These are phyloP conservation scores for Colletotrichum musae DNA, from an alignment of 2,329 filamentous ascomycete genomes.

Conservation along the genomic window DNA sequence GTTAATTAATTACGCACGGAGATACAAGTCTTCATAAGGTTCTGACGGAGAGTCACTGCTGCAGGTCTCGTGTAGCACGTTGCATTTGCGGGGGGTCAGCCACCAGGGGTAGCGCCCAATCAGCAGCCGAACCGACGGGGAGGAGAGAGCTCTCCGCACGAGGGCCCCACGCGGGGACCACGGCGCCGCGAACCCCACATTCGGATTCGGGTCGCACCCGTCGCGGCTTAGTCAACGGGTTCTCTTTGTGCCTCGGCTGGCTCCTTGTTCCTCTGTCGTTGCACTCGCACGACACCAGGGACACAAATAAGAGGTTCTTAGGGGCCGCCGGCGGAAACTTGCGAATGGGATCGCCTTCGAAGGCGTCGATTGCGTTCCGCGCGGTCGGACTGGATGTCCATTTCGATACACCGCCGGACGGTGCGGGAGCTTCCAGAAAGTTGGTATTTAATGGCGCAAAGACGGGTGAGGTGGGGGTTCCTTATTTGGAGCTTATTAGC, in stretches of 20 bases:
- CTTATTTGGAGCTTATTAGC: not conserved
- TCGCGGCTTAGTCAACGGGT: not conserved
- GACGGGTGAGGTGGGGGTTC: conserved; percentile 21
- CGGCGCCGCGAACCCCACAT: conserved; percentile 15
- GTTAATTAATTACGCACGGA: too few species aligned
- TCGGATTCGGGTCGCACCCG: conserved; percentile 29
- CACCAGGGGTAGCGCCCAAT: conserved; percentile 19
- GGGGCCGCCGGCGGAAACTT: not conserved
- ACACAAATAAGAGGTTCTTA: conserved; percentile 23
- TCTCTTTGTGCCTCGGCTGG: not conserved
- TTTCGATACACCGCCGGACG: conserved; percentile 12
- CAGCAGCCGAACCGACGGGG: not conserved
- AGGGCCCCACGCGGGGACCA: conserved; percentile 15
- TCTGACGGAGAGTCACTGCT: conserved; percentile 29
- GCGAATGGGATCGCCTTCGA: not conserved
- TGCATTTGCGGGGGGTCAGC: conserved; percentile 21
- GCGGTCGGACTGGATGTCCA: not conserved
- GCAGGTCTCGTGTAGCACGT: conserved; percentile 31
- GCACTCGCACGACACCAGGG: not conserved
- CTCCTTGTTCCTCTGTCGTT: not conserved
- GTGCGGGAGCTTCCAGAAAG: not conserved
- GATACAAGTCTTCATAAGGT: conserved; percentile 23
- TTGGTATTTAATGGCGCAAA: conserved; percentile 23
- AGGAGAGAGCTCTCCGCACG: conserved; percentile 23
- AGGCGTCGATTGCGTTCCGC: too few species aligned